Evolutionary conservation across 192 early-diverging fungal species (phyloP).

Genomic region (Coemansia sp.): DNA sequence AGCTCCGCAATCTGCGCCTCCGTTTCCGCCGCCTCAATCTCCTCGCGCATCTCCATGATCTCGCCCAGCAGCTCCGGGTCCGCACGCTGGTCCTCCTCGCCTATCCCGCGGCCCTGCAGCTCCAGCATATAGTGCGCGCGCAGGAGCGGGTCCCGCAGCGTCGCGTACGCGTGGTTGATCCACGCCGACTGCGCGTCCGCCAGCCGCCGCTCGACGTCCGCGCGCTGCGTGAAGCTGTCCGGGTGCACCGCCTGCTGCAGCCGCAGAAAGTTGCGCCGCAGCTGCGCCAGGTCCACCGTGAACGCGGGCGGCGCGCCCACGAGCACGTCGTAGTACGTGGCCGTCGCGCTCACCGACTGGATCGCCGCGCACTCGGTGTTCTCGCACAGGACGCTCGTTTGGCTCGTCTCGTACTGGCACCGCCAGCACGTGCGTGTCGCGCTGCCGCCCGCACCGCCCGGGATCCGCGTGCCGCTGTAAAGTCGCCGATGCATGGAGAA

Average conservation of each 20-base stretch:
- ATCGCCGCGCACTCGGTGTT: constrained; percentile 58
- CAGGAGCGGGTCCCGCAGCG: constrained; percentile 72
- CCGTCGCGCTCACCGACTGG: constrained; percentile 52
- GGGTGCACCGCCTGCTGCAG: constrained; percentile 86
- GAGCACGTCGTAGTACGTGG: constrained; percentile 65
- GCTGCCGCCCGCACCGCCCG: background rate
- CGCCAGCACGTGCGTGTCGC: constrained; percentile 59
- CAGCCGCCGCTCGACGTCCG: constrained; percentile 27
- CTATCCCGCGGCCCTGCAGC: constrained; percentile 54
- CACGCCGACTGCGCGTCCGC: constrained; percentile 67
- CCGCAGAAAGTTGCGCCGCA: constrained; percentile 66
- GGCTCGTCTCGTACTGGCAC: constrained; percentile 52
- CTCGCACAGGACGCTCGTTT: constrained; percentile 56
- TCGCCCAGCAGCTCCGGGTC: constrained; percentile 79
- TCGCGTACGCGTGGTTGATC: constrained; percentile 85
- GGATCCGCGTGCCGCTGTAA: background rate
- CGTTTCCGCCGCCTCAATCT: constrained; percentile 64
- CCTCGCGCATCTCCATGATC: constrained; percentile 76
- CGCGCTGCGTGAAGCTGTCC: constrained; percentile 66
- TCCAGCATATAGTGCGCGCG: constrained; percentile 81
- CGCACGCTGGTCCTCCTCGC: constrained; percentile 61
- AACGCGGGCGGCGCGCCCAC: constrained; percentile 50
- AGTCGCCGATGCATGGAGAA: background rate
- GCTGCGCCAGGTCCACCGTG: constrained; percentile 60
- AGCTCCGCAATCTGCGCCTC: constrained; percentile 64